Conservation (phyloP, 2,329 filamentous ascomycete species). For the Xylariaceae sp. region DNA sequence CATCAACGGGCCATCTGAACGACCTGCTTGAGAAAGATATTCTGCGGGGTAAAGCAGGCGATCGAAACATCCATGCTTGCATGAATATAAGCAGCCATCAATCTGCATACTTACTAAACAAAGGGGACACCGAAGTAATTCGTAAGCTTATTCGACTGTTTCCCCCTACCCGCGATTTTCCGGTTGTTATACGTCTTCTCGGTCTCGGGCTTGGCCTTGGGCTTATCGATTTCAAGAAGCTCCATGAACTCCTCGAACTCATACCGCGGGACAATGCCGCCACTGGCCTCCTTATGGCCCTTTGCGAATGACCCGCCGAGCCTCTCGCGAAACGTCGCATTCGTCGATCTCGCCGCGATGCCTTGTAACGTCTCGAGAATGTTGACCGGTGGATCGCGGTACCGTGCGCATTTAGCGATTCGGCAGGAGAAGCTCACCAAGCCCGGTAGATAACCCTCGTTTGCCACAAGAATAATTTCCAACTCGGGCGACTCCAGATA, state of each 20-base stretch:
- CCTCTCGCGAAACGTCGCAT: constrained; percentile 39
- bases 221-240: constrained; percentile 52
- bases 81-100: neutral
- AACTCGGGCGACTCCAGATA: constrained; percentile 53
- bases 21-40: neutral
- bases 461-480: constrained; percentile 61
- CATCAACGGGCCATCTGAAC: neutral
- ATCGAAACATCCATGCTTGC: neutral
- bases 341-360: constrained; percentile 42
- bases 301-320: constrained; percentile 60
- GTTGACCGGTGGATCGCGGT: constrained; percentile 51
- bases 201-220: constrained; percentile 32
- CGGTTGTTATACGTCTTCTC: constrained; percentile 33
- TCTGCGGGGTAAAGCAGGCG: no score
- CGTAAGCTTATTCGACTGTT: constrained; percentile 48
- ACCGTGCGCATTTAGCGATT: constrained; percentile 51
- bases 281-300: constrained; percentile 63
- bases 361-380: constrained; percentile 55
- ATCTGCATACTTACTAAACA: no score
- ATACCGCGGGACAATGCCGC: constrained; percentile 54
- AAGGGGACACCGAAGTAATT: constrained; percentile 40
- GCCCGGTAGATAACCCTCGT: constrained; percentile 58
- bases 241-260: constrained; percentile 62
- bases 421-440: constrained; percentile 65
- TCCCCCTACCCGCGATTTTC: constrained; percentile 15